These are phyloP conservation scores for Clonostachys rosea DNA, from an alignment of 2,329 filamentous ascomycete species.

Conservation along the genomic window DNA sequence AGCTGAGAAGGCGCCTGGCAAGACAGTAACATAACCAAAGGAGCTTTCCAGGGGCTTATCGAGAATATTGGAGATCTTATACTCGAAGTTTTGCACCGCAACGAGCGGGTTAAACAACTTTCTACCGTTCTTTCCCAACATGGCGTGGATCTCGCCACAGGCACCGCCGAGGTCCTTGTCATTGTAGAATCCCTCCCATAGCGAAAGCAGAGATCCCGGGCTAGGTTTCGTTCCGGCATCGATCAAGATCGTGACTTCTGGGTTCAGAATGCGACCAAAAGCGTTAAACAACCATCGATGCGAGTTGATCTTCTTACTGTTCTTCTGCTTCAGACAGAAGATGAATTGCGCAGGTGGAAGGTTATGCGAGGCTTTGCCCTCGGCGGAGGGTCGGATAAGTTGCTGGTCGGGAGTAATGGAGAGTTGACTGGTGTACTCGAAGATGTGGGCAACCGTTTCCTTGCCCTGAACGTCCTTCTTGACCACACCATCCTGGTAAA, in stretches of 20 bases:
- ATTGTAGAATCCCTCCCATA: constrained; percentile 80
- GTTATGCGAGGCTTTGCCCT: constrained; percentile 63
- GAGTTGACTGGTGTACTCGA: constrained; percentile 91
- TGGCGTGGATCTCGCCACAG: constrained; percentile 74
- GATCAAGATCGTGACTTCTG: constrained; percentile 85
- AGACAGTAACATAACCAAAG: constrained; percentile 89
- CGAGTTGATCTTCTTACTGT: constrained; percentile 97
- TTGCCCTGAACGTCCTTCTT: constrained; percentile 93
- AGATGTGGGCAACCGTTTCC: constrained; percentile 87
- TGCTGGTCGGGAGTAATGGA: constrained; percentile 89
- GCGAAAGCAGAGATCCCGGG: constrained; percentile 73
- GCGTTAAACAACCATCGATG: constrained; percentile 94
- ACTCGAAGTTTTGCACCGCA: constrained; percentile 91
- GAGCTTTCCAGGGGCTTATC: constrained; percentile 91
- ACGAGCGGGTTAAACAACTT: constrained; percentile 87
- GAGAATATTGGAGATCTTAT: constrained; percentile 95
- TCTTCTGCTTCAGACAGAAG: constrained; percentile 93
- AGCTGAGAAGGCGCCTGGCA: constrained; percentile 92
- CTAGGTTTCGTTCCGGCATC: constrained; percentile 93
- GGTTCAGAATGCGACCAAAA: constrained; percentile 87
- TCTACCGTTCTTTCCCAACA: constrained; percentile 79
- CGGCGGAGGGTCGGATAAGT: constrained; percentile 79
- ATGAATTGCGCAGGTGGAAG: constrained; percentile 93
- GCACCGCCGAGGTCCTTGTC: constrained; percentile 35
- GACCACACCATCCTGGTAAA: constrained; percentile 94